phyloP scores from a whole-genome alignment of 208 protist genomes.

The Trypanosoma congolense region DNA sequence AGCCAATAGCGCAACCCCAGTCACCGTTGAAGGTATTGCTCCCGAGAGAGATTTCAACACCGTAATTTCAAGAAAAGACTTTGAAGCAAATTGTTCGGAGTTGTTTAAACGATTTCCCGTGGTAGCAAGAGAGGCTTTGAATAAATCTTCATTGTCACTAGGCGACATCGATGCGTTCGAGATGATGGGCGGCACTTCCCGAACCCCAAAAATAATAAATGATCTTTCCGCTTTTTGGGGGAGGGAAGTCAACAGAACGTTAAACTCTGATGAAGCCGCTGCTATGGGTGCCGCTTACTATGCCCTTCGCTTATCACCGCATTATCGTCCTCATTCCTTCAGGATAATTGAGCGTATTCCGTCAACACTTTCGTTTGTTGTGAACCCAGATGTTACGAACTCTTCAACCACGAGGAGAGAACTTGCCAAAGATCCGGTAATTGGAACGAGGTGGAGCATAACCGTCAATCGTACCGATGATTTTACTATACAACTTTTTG shows the following conservation, averaged over 20 bases:
- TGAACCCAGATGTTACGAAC: conserved; percentile 28
- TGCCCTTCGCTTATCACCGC: conserved; percentile 68
- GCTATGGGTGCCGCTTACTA: conserved; percentile 84
- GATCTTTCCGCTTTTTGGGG: conserved; percentile 57
- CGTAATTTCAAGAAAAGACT: conserved; percentile 63
- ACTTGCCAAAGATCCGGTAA: conserved; percentile 28
- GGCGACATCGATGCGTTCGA: conserved; percentile 73
- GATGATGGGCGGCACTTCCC: conserved; percentile 81
- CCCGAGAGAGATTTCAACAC: conserved; percentile 79
- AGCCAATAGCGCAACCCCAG: conserved; percentile 83
- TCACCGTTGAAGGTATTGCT: conserved; percentile 87
- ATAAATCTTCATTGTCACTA: conserved; percentile 29
- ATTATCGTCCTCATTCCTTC: conserved; percentile 77
- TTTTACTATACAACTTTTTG: conserved; percentile 60
- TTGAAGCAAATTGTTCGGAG: conserved; percentile 78
- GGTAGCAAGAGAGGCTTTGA: conserved; percentile 51
- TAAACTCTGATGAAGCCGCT: conserved; percentile 90
- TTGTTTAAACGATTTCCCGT: conserved; percentile 63
- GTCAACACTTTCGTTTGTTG: conserved; percentile 44
- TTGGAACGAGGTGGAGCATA: conserved; percentile 53
- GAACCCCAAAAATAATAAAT: conserved; percentile 81
- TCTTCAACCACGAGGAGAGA: conserved; percentile 21
- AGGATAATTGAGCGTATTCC: conserved; percentile 52
- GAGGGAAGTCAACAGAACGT: conserved; percentile 65
- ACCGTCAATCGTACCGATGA: conserved; percentile 74